Conservation (phyloP, 2,329 filamentous ascomycete genomes). For the Rutstroemia sp. region DNA sequence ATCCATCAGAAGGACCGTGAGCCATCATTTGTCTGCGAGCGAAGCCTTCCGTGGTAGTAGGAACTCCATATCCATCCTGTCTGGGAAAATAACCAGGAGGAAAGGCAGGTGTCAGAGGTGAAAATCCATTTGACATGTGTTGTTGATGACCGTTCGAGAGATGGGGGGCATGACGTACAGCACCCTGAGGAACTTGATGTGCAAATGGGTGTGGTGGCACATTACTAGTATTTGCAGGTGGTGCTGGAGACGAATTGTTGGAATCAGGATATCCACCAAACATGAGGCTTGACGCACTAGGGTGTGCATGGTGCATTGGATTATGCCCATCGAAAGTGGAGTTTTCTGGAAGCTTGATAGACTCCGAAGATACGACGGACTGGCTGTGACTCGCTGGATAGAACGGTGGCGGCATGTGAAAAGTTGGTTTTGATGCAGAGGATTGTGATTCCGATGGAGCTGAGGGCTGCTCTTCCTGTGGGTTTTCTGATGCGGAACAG, state of each 20-base stretch:
- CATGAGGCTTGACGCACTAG: slow-evolving; percentile 48
- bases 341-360: slow-evolving; percentile 15
- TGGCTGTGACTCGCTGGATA: slow-evolving; percentile 32
- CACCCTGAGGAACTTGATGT: slow-evolving; percentile 12
- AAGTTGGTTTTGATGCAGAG: slow-evolving; percentile 26
- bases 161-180: slow-evolving; percentile 16
- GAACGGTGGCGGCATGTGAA: slow-evolving; percentile 39
- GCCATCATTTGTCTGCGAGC: slow-evolving; percentile 25
- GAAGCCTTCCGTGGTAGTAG: slow-evolving; percentile 15
- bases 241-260: slow-evolving; percentile 49
- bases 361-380: slow-evolving; percentile 11
- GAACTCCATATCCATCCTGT: slow-evolving; percentile 19
- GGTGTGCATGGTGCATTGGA: slow-evolving; percentile 43
- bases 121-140: slow-evolving; percentile 23
- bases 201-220: slow-evolving; percentile 28
- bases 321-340: slow-evolving; percentile 22
- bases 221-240: slow-evolving; percentile 42
- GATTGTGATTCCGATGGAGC: slow-evolving; percentile 22
- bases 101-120: slow-evolving; percentile 22
- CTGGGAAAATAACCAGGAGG: slow-evolving; percentile 21
- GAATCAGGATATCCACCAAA: slow-evolving; percentile 50
- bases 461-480: slow-evolving; percentile 17
- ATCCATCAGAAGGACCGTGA: slow-evolving; percentile 30
- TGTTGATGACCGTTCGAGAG: slow-evolving; percentile 23
- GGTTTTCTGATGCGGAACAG: neutral